Evolutionary conservation across 352 stramenopile species (phyloP).

Genomic region (Globisporangium lucens): DNA sequence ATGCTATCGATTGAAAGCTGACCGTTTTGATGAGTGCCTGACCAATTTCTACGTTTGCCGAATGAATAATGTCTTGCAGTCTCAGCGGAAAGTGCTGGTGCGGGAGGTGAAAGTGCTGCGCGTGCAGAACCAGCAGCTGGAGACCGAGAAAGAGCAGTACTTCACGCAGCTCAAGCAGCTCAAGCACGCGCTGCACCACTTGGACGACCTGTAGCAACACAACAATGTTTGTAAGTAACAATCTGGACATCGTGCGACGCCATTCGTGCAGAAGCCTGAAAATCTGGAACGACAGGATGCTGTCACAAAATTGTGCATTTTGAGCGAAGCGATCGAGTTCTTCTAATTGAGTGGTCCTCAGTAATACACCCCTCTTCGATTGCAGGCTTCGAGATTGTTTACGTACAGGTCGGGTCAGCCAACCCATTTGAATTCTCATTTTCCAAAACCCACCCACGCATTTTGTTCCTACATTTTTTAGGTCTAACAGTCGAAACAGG

Average conservation of each 20-base stretch:
- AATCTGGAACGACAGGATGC: not conserved
- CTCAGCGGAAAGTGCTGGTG: slow-evolving; percentile 79
- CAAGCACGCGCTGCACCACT: slow-evolving; percentile 63
- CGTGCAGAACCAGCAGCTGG: slow-evolving; percentile 61
- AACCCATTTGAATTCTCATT: not conserved
- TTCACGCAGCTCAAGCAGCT: slow-evolving; percentile 77
- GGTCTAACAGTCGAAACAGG: not conserved
- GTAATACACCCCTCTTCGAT: not conserved
- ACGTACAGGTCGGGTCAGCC: not conserved
- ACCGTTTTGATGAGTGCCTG: not conserved
- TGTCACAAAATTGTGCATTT: too few species aligned
- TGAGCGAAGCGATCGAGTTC: not conserved
- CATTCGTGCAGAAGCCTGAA: not conserved
- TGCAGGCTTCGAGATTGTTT: slow-evolving; percentile 8
- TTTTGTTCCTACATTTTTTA: not conserved
- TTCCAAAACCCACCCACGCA: not conserved
- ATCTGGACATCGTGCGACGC: not conserved
- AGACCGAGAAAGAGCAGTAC: slow-evolving; percentile 63
- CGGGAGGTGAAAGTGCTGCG: slow-evolving; percentile 76
- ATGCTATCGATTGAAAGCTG: not conserved
- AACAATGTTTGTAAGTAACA: not conserved
- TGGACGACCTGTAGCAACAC: slow-evolving; percentile 45
- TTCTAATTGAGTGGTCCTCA: not conserved
- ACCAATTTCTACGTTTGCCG: not conserved
- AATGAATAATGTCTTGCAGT: slow-evolving; percentile 16